Conservation (phyloP, 108 stramenopile genomes). For the Skeletonema marinoi region DNA sequence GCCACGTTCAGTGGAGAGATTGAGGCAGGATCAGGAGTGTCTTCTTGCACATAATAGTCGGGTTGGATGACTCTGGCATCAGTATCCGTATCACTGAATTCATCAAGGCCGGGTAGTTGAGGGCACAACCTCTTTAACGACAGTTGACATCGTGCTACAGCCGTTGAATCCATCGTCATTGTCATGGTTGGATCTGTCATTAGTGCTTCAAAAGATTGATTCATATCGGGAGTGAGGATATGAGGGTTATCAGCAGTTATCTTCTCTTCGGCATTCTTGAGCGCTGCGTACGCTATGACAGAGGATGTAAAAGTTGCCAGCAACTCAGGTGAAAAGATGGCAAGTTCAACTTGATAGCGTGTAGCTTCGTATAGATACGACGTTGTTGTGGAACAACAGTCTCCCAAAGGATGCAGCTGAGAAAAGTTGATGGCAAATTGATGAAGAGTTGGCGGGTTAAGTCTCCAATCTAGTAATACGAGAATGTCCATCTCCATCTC, state of each 20-base stretch:
- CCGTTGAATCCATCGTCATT: neutral
- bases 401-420: constrained; percentile 8
- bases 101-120: neutral
- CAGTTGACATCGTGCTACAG: neutral
- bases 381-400: neutral
- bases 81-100: neutral
- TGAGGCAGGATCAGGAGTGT: neutral
- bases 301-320: constrained; percentile 10
- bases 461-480: neutral
- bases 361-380: constrained; percentile 22
- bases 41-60: neutral
- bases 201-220: neutral
- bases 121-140: neutral
- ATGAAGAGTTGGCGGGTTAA: constrained; percentile 26
- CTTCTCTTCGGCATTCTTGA: constrained; percentile 16
- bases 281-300: constrained; percentile 11
- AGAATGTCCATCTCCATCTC: constrained; percentile 19
- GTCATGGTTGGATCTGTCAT: neutral
- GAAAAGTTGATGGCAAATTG: constrained; percentile 12
- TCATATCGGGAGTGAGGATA: neutral
- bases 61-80: neutral
- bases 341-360: constrained; percentile 18
- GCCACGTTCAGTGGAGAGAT: neutral
- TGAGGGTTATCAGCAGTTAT: neutral
- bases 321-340: constrained; percentile 9